Evolutionary conservation across 768 basidiomycete genomes (phyloP).

Genomic region (Suillus paluster): DNA sequence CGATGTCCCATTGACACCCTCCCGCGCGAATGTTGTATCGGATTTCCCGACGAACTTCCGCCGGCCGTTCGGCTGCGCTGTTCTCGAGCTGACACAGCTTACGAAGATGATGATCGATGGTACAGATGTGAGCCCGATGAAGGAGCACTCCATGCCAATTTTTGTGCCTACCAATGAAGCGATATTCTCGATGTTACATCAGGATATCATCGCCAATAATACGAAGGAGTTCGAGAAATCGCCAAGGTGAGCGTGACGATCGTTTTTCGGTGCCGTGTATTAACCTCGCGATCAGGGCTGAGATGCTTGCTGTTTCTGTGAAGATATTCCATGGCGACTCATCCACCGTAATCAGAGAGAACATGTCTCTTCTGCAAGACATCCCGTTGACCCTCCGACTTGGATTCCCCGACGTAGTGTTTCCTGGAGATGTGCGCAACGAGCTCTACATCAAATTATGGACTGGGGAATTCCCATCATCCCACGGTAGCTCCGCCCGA

Average conservation of each 20-base stretch:
- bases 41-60: constrained; percentile 62
- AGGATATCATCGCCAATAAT: constrained; percentile 87
- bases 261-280: neutral
- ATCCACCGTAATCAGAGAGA: constrained; percentile 75
- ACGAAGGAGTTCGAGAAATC: constrained; percentile 83
- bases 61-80: constrained; percentile 95
- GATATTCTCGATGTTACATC: constrained; percentile 91
- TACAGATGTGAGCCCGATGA: constrained; percentile 61
- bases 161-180: constrained; percentile 83
- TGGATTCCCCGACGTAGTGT: constrained; percentile 95
- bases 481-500: constrained; percentile 57
- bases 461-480: constrained; percentile 83
- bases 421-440: constrained; percentile 90
- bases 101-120: constrained; percentile 69
- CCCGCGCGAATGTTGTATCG: constrained; percentile 27
- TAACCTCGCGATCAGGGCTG: constrained; percentile 59
- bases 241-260: constrained; percentile 56
- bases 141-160: constrained; percentile 88
- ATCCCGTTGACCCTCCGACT: constrained; percentile 83
- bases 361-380: constrained; percentile 81
- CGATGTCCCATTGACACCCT: constrained; percentile 32
- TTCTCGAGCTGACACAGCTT: constrained; percentile 82
- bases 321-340: constrained; percentile 89
- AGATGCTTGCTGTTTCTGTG: constrained; percentile 81
- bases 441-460: constrained; percentile 96